phyloP scores from a whole-genome alignment of 1,284 basidiomycete species.

The Earliella scabrosa region DNA sequence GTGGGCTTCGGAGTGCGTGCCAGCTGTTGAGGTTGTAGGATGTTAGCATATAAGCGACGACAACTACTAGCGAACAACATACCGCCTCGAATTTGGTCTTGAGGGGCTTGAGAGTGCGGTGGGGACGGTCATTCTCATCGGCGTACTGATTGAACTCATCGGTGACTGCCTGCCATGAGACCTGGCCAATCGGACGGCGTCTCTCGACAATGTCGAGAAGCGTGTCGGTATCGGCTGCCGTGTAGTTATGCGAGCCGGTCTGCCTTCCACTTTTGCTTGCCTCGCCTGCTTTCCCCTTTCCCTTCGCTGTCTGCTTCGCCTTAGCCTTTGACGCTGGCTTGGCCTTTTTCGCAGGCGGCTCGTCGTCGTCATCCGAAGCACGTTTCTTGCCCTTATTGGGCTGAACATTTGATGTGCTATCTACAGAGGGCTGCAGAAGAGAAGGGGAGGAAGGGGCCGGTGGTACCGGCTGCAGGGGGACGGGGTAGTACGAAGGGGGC shows the following conservation, averaged over 20 bases:
- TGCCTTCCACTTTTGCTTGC: background rate
- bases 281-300: background rate
- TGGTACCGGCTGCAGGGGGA: no score
- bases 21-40: background rate
- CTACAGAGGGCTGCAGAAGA: no score
- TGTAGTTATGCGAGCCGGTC: background rate
- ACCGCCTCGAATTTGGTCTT: background rate
- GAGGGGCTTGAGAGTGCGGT: background rate
- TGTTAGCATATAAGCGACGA: no score
- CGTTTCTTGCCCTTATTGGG: background rate
- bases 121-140: background rate
- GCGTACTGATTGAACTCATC: slow-evolving; percentile 1
- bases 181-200: background rate
- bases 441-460: no score
- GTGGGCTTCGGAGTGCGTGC: background rate
- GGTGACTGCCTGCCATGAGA: background rate
- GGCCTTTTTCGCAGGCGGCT: background rate
- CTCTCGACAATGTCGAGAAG: background rate
- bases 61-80: no score
- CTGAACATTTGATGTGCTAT: no score
- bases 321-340: background rate
- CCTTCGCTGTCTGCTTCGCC: background rate
- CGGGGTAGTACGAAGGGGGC: no score
- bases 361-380: background rate
- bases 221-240: background rate